Evolutionary conservation across 257 asterid genomes (phyloP).

Genomic region (Scutellaria baicalensis): DNA sequence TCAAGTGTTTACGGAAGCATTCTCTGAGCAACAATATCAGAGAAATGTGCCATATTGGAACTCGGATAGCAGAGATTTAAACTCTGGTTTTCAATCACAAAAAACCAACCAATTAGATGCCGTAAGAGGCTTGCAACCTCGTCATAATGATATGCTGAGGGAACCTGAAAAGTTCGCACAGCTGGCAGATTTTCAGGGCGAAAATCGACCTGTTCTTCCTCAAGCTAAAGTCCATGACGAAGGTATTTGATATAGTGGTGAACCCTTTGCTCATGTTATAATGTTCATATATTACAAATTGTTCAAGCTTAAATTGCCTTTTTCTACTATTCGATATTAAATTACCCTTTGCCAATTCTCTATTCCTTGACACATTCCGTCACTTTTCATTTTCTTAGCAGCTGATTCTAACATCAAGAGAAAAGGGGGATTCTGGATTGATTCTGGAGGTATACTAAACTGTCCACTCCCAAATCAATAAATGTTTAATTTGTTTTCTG

Average conservation of each 20-base stretch:
- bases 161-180: slow-evolving; percentile 29
- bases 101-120: slow-evolving; percentile 24
- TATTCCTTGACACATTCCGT: too few relatives aligned
- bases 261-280: slow-evolving; percentile 4
- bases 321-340: background rate
- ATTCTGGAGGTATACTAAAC: slow-evolving; percentile 34
- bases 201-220: slow-evolving; percentile 41
- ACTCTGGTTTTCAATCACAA: slow-evolving; percentile 15
- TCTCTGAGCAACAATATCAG: slow-evolving; percentile 21
- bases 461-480: background rate
- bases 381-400: slow-evolving; percentile 20
- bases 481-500: background rate
- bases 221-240: slow-evolving; percentile 39
- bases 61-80: slow-evolving; percentile 21
- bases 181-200: slow-evolving; percentile 50
- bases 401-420: slow-evolving; percentile 35
- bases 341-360: too few relatives aligned
- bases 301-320: background rate
- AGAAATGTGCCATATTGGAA: slow-evolving; percentile 20
- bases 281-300: background rate
- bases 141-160: slow-evolving; percentile 14
- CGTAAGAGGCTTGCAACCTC: slow-evolving; percentile 21
- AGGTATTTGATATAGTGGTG: slow-evolving; percentile 30
- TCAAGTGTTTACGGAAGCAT: slow-evolving; percentile 37
- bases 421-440: slow-evolving; percentile 27